These are phyloP conservation scores for Discostella stelligeroides DNA, from an alignment of 108 stramenopile species.

Conservation along the genomic window DNA sequence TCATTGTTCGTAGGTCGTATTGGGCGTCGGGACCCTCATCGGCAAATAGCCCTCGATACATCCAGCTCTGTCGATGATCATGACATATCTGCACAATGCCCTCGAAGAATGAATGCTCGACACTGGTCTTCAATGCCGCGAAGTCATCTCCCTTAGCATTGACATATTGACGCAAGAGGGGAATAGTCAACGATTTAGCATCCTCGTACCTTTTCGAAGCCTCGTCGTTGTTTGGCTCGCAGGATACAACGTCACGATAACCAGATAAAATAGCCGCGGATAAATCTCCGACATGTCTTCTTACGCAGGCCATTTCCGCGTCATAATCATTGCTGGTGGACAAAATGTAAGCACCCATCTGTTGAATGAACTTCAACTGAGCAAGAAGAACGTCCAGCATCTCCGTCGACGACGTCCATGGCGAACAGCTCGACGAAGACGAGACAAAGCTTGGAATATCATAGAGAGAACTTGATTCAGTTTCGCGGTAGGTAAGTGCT, in stretches of 20 bases:
- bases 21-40: constrained; percentile 19
- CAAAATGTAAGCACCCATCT: constrained; percentile 4
- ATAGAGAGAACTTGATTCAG: constrained; percentile 27
- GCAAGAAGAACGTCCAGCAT: constrained; percentile 20
- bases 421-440: not conserved
- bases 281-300: constrained; percentile 27
- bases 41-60: constrained; percentile 24
- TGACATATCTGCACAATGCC: constrained; percentile 53
- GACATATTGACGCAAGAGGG: constrained; percentile 29
- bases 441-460: constrained; percentile 27
- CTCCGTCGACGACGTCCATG: constrained; percentile 38
- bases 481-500: constrained; percentile 34
- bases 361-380: constrained; percentile 24
- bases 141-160: constrained; percentile 34
- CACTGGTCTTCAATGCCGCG: constrained; percentile 28
- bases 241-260: constrained; percentile 13
- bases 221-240: constrained; percentile 1
- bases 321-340: constrained; percentile 13
- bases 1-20: constrained; percentile 36
- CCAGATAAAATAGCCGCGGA: constrained; percentile 28
- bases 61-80: constrained; percentile 47
- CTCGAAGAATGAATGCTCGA: constrained; percentile 39
- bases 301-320: constrained; percentile 1
- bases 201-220: constrained; percentile 25
- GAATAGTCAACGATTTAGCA: constrained; percentile 26